phyloP scores from a whole-genome alignment of 192 early-diverging fungal species.

The Kickxella alabastrina region DNA sequence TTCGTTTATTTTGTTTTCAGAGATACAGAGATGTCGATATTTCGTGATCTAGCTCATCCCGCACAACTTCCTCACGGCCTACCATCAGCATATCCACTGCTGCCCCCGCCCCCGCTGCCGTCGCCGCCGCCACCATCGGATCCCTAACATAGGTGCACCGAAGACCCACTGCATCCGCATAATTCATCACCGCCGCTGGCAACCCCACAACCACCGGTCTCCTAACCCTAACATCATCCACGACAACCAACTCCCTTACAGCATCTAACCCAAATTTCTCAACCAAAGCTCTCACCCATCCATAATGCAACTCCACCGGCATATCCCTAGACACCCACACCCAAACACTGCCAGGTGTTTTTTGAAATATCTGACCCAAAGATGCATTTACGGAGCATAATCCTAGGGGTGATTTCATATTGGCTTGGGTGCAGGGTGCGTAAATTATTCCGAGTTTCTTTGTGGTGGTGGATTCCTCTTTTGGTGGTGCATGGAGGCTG shows the following conservation, averaged over 20 bases:
- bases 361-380: constrained; percentile 18
- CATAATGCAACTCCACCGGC: constrained; percentile 36
- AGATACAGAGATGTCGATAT: constrained; percentile 27
- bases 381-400: constrained; percentile 20
- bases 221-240: constrained; percentile 10
- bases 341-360: constrained; percentile 1
- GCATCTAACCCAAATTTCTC: constrained; percentile 11
- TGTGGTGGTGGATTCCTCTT: neutral
- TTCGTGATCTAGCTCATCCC: constrained; percentile 13
- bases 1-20: constrained; percentile 9
- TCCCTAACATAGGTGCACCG: constrained; percentile 29
- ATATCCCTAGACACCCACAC: constrained; percentile 12
- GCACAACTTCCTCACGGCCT: too few species aligned
- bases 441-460: constrained; percentile 28
- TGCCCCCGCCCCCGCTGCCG: constrained; percentile 12
- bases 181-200: constrained; percentile 41
- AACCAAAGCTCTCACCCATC: constrained; percentile 25
- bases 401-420: constrained; percentile 6
- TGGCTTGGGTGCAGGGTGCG: constrained; percentile 11
- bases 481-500: constrained; percentile 12
- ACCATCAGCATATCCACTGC: too few species aligned
- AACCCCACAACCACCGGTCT: constrained; percentile 25
- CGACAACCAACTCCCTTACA: constrained; percentile 18
- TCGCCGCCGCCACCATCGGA: neutral
- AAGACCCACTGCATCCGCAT: constrained; percentile 19